Evolutionary conservation across 805 yeast species (phyloP).

Genomic region (Saccharomycopsis sp.): DNA sequence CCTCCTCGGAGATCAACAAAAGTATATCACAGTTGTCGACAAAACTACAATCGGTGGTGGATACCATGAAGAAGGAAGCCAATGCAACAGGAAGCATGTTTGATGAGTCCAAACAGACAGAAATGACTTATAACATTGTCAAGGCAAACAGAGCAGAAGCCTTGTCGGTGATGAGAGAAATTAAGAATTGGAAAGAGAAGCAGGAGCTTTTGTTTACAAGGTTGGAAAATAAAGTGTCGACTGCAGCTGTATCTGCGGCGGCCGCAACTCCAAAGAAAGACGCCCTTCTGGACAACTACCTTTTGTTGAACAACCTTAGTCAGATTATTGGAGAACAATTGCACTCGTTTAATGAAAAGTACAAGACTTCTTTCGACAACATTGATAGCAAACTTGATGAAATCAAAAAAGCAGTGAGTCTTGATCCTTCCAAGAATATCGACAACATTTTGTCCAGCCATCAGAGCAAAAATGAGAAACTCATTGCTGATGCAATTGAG

Average conservation of each 20-base stretch:
- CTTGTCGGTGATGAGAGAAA: conserved; percentile 9
- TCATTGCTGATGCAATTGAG: too few relatives aligned
- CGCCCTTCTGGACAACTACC: conserved; percentile 1
- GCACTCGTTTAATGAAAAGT: conserved; percentile 6
- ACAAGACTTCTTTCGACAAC: not conserved
- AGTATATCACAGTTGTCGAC: not conserved
- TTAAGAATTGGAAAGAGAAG: conserved; percentile 3
- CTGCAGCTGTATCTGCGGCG: too few relatives aligned
- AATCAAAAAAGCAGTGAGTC: not conserved
- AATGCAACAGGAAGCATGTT: conserved; percentile 7
- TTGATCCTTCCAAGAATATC: too few relatives aligned
- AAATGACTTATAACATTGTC: conserved; percentile 16
- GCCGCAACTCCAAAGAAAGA: too few relatives aligned
- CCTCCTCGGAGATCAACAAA: not conserved
- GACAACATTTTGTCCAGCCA: too few relatives aligned
- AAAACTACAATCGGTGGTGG: conserved; percentile 1
- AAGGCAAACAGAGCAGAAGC: conserved; percentile 17
- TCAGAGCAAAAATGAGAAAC: not conserved
- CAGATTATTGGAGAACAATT: conserved; percentile 15
- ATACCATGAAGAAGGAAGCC: conserved; percentile 5
- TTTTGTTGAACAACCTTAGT: conserved; percentile 14
- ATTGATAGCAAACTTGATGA: not conserved
- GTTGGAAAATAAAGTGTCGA: conserved; percentile 10
- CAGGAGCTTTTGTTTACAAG: conserved; percentile 6
- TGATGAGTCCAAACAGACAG: conserved; percentile 9